These are phyloP conservation scores for Colletotrichum destructivum DNA, from an alignment of 2,329 filamentous ascomycete genomes.

Conservation along the genomic window DNA sequence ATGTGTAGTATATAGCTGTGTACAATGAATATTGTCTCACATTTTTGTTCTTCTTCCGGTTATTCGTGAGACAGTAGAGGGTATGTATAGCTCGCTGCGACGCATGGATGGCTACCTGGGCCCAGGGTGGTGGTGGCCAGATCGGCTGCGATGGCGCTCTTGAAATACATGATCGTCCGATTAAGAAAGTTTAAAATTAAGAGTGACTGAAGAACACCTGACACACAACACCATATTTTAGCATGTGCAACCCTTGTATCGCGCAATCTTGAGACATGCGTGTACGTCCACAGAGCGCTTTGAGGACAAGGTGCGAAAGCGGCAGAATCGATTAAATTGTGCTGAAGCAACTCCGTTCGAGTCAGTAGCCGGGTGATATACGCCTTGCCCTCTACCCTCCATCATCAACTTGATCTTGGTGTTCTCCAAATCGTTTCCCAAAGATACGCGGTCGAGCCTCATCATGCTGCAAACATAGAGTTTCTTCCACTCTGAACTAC, in stretches of 20 bases:
- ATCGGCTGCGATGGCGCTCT: slow-evolving; percentile 6
- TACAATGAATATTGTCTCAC: not conserved
- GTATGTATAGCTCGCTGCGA: not conserved
- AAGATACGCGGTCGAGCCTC: not conserved
- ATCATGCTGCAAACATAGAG: not conserved
- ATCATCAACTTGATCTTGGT: not conserved
- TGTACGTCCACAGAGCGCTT: not conserved
- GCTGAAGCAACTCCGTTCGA: not conserved
- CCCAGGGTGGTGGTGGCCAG: slow-evolving; percentile 30
- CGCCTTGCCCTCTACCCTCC: not conserved
- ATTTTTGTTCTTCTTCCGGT: too few relatives aligned
- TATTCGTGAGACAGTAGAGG: not conserved
- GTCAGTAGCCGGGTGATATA: not conserved
- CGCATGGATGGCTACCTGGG: not conserved
- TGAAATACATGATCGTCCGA: slow-evolving; percentile 17
- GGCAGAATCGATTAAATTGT: not conserved
- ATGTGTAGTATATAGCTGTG: not conserved
- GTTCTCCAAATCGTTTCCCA: not conserved
- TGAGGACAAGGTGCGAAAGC: not conserved
- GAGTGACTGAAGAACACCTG: too few relatives aligned
- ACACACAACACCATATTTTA: too few relatives aligned
- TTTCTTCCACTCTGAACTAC: slow-evolving; percentile 21
- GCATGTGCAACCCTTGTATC: not conserved
- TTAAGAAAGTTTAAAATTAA: not conserved
- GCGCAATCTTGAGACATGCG: not conserved